Conservation (phyloP, 2,329 filamentous ascomycete species). For the Aspergillus pseudonomiae region DNA sequence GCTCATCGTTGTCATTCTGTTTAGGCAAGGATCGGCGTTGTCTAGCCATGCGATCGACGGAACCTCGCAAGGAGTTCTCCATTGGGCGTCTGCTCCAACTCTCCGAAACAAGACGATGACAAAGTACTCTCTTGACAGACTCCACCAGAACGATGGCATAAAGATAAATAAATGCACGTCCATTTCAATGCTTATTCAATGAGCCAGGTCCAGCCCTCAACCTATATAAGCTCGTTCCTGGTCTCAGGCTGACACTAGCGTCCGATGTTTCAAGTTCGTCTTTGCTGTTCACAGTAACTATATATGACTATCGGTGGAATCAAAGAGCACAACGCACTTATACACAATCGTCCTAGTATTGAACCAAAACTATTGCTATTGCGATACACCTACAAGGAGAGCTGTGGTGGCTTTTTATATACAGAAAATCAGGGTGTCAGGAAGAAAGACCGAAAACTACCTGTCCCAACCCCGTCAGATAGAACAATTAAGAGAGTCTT, state of each 20-base stretch:
- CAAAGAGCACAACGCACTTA: too few relatives aligned
- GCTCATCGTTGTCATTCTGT: neutral
- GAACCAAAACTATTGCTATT: too few relatives aligned
- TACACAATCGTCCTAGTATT: too few relatives aligned
- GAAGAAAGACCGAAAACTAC: too few relatives aligned
- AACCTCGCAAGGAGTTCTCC: slow-evolving; percentile 12
- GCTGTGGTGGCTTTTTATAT: too few relatives aligned
- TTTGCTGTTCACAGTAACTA: neutral
- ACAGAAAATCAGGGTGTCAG: too few relatives aligned
- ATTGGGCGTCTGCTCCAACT: slow-evolving; percentile 3
- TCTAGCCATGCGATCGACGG: neutral
- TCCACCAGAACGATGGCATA: neutral
- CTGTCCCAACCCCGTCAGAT: too few relatives aligned
- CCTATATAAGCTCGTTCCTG: neutral
- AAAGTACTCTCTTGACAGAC: neutral
- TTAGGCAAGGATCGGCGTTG: neutral
- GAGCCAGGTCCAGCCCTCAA: neutral
- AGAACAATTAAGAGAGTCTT: too few relatives aligned
- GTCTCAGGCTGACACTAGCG: neutral
- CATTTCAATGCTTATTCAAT: too few relatives aligned
- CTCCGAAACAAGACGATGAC: neutral
- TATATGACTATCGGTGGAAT: too few relatives aligned
- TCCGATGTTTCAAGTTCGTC: neutral
- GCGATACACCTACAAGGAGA: too few relatives aligned
- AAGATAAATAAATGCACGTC: too few relatives aligned